These are phyloP conservation scores for Sclerotinia subarctica DNA, from an alignment of 2,329 filamentous ascomycete genomes.

Conservation along the genomic window DNA sequence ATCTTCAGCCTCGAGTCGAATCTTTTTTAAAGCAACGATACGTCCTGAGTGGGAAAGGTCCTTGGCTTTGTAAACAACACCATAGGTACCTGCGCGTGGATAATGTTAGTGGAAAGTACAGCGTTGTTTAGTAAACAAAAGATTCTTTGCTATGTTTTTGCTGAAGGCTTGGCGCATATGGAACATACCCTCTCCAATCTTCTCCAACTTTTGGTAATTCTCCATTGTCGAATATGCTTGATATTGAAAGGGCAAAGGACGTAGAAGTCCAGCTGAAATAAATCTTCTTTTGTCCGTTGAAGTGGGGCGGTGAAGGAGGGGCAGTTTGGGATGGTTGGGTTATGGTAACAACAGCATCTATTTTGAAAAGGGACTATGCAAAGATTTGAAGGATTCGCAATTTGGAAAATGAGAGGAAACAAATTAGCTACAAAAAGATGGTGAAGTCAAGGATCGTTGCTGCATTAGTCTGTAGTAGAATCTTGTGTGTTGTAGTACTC, in stretches of 20 bases:
- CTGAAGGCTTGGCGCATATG: conserved; percentile 22
- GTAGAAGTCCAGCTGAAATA: conserved; percentile 30
- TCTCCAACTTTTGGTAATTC: conserved; percentile 95
- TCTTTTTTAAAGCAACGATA: conserved; percentile 93
- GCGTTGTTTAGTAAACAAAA: conserved; percentile 10
- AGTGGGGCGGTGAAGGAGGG: conserved; percentile 24
- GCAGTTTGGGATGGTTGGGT: conserved; percentile 27
- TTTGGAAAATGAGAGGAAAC: too few species aligned
- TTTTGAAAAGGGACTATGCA: conserved; percentile 19
- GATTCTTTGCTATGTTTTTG: neutral
- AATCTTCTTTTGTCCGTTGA: conserved; percentile 30
- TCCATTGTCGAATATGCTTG: conserved; percentile 56
- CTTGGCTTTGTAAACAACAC: conserved; percentile 91
- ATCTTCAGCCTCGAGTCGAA: conserved; percentile 90
- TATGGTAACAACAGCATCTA: conserved; percentile 27
- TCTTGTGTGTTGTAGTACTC: neutral
- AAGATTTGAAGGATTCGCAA: conserved; percentile 5
- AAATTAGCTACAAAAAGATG: conserved; percentile 6
- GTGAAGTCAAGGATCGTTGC: neutral
- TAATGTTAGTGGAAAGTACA: conserved; percentile 25
- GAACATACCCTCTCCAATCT: conserved; percentile 83
- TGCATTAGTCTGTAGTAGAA: neutral
- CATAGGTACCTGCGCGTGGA: conserved; percentile 70
- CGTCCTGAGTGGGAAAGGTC: conserved; percentile 78
- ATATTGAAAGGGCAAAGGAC: conserved; percentile 31